Percentiles rank a stretch among this genome's conserved stretches.
These are phyloP conservation scores for Edaphochlamys debaryana DNA, from an alignment of 139 green algal genomes.

Conservation along the genomic window DNA sequence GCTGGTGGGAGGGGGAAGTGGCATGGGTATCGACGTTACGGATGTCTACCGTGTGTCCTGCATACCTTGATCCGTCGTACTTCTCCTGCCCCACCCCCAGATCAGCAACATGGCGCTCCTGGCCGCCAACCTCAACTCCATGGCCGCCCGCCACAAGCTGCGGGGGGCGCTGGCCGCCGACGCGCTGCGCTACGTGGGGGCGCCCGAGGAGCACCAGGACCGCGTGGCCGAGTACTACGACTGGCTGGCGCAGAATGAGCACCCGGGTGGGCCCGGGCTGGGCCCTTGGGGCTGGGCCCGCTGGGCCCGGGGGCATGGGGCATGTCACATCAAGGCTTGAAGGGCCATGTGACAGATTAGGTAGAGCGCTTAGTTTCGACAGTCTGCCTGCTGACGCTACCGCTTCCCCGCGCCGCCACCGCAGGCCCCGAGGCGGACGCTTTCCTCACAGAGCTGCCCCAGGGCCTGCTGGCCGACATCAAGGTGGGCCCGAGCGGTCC, in stretches of 20 bases:
- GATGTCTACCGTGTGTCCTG: too few relatives aligned
- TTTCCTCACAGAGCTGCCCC: constrained; percentile 42
- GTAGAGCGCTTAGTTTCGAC: too few relatives aligned
- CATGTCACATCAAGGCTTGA: too few relatives aligned
- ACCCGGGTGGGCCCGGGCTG: constrained; percentile 36
- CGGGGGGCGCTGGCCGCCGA: constrained; percentile 47
- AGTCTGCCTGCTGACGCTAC: too few relatives aligned
- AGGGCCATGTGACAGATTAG: too few relatives aligned
- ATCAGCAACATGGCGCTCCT: constrained; percentile 61
- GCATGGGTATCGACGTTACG: too few relatives aligned
- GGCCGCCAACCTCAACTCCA: constrained; percentile 50
- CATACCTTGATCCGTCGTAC: too few relatives aligned
- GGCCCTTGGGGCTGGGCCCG: too few relatives aligned
- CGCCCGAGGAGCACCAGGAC: neutral
- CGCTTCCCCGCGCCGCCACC: neutral
- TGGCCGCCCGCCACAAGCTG: constrained; percentile 36
- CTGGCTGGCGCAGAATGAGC: constrained; percentile 47
- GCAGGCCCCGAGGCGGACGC: constrained; percentile 50
- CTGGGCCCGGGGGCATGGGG: too few relatives aligned
- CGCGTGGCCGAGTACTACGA: constrained; percentile 57
- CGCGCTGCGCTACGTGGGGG: constrained; percentile 50
- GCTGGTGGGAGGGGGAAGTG: too few relatives aligned
- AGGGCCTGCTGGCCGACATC: constrained; percentile 50
- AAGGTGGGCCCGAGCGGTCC: too few relatives aligned
- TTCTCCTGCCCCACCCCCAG: constrained; percentile 13